phyloP scores from a whole-genome alignment of 805 yeast genomes.

The Wickerhamiella parazyma region DNA sequence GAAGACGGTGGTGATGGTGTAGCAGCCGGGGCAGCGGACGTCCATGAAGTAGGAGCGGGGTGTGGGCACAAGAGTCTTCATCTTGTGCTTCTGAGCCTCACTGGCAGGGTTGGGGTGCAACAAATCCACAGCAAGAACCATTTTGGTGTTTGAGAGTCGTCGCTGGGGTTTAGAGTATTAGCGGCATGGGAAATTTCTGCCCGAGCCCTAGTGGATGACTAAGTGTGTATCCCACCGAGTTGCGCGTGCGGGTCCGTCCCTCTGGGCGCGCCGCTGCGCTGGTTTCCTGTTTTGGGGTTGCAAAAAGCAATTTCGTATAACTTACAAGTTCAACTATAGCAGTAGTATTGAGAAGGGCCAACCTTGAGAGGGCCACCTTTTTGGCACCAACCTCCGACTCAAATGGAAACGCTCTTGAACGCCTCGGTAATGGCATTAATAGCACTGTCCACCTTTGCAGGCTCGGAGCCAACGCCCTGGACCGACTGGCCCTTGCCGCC shows the following conservation, averaged over 20 bases:
- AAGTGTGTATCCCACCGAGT: neutral
- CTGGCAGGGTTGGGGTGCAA: slow-evolving; percentile 95
- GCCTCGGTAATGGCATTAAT: slow-evolving; percentile 51
- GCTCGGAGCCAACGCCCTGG: slow-evolving; percentile 92
- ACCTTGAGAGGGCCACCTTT: no score
- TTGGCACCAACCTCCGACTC: no score
- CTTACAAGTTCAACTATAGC: no score
- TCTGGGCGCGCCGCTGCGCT: no score
- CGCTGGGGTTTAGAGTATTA: neutral
- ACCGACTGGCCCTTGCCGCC: slow-evolving; percentile 97
- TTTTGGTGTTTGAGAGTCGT: slow-evolving; percentile 12
- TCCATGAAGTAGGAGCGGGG: slow-evolving; percentile 99
- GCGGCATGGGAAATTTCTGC: neutral
- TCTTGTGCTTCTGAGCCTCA: slow-evolving; percentile 94
- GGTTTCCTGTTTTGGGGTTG: no score
- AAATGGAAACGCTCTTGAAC: slow-evolving; percentile 25
- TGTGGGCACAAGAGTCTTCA: slow-evolving; percentile 90
- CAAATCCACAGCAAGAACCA: slow-evolving; percentile 98
- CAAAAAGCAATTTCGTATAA: no score
- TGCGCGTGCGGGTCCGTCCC: no score
- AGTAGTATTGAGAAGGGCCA: no score
- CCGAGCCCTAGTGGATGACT: neutral
- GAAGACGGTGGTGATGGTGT: slow-evolving; percentile 97
- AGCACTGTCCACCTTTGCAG: slow-evolving; percentile 57
- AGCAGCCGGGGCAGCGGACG: slow-evolving; percentile 99